These are phyloP conservation scores for Pseudogymnoascus sp. DNA, from an alignment of 2,329 filamentous ascomycete species.

Conservation along the genomic window DNA sequence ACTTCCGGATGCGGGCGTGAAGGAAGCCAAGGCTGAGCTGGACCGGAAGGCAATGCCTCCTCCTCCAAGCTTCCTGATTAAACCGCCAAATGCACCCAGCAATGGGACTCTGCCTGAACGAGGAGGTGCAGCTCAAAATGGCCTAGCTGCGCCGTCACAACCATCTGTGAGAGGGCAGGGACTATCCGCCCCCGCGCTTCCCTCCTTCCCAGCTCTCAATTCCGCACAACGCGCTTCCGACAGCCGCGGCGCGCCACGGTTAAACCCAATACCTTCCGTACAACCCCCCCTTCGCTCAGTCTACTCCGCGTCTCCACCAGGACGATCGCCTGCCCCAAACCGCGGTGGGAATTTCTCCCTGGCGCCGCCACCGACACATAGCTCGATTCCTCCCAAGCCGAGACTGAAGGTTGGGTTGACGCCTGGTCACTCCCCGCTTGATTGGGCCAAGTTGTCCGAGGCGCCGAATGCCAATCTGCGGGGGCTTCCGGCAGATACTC, in stretches of 20 bases:
- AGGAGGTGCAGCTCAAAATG: neutral
- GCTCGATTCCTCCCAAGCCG: conserved; percentile 45
- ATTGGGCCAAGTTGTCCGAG: conserved; percentile 78
- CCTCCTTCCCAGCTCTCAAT: conserved; percentile 44
- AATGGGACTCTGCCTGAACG: conserved; percentile 18
- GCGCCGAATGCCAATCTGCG: conserved; percentile 59
- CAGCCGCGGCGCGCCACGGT: conserved; percentile 17
- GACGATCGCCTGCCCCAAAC: conserved; percentile 35
- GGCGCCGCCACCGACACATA: conserved; percentile 49
- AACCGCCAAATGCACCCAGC: conserved; percentile 15
- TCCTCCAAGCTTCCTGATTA: conserved; percentile 17
- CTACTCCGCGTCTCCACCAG: conserved; percentile 19
- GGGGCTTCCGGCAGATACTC: conserved; percentile 44
- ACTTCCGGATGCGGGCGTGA: conserved; percentile 13
- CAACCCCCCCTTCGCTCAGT: conserved; percentile 16
- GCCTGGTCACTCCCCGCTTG: conserved; percentile 90
- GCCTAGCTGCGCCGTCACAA: neutral
- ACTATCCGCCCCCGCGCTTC: conserved; percentile 20
- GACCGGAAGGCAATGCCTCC: conserved; percentile 36
- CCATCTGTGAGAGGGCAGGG: conserved; percentile 20
- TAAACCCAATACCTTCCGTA: conserved; percentile 17
- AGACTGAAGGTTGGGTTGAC: conserved; percentile 69
- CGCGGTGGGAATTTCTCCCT: conserved; percentile 37
- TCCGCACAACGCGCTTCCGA: conserved; percentile 43
- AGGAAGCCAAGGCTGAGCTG: conserved; percentile 15